Evolutionary conservation across 2,329 filamentous ascomycete genomes (phyloP).

Genomic region (Aspergillus amoenus): DNA sequence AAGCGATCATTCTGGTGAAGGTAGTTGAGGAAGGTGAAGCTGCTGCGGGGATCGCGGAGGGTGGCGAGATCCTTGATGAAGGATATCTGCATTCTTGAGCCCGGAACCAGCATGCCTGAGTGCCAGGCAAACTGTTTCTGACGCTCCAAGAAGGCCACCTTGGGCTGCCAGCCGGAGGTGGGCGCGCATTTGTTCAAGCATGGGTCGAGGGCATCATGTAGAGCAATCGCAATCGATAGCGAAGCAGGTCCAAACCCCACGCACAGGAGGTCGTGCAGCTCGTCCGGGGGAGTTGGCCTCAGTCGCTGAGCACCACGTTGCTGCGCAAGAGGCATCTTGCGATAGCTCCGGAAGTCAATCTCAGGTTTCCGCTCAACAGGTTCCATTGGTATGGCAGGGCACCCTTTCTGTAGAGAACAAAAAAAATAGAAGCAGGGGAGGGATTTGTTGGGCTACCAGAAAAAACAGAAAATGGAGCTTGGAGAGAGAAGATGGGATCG

Average conservation of each 20-base stretch:
- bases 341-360: conserved; percentile 25
- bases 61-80: conserved; percentile 96
- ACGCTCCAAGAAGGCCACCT: conserved; percentile 84
- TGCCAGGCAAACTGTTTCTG: conserved; percentile 87
- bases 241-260: conserved; percentile 92
- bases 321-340: conserved; percentile 24
- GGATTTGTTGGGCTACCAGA: not conserved
- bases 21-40: conserved; percentile 96
- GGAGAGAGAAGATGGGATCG: conserved; percentile 4
- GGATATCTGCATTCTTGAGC: conserved; percentile 95
- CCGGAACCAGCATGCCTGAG: conserved; percentile 89
- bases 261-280: conserved; percentile 81
- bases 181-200: conserved; percentile 43
- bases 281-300: conserved; percentile 55
- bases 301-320: conserved; percentile 45
- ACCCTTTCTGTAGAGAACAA: not conserved
- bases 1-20: conserved; percentile 78
- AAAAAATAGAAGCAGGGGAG: not conserved
- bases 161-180: conserved; percentile 52
- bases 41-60: conserved; percentile 78
- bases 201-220: conserved; percentile 71
- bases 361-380: conserved; percentile 24
- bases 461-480: conserved; percentile 6
- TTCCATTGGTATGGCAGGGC: conserved; percentile 19
- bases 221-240: conserved; percentile 81